Conservation (phyloP, 2,329 filamentous ascomycete genomes). For the Colletotrichum liaoningense region DNA sequence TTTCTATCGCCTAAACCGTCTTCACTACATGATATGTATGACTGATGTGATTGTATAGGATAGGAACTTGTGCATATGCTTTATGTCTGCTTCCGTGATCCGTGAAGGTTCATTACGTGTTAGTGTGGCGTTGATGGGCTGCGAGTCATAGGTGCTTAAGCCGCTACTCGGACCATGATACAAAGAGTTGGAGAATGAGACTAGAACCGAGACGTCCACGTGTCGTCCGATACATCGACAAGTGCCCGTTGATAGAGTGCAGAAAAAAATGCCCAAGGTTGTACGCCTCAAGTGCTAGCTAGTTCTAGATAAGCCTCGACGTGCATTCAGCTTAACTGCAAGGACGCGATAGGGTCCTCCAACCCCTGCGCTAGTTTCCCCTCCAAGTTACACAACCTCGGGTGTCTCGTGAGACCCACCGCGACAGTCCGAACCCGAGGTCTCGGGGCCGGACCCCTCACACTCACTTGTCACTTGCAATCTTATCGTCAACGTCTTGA, state of each 20-base stretch:
- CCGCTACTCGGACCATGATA: neutral
- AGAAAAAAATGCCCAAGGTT: neutral
- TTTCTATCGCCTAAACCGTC: neutral
- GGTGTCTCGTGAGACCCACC: neutral
- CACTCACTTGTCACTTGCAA: neutral
- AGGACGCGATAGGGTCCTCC: neutral
- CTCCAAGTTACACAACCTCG: neutral
- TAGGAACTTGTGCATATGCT: neutral
- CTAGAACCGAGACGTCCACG: neutral
- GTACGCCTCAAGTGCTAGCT: neutral
- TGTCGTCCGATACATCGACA: neutral
- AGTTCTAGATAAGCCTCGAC: neutral
- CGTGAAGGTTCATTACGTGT: neutral
- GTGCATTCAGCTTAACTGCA: neutral
- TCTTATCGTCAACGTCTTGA: neutral
- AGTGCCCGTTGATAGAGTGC: neutral
- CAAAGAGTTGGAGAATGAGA: neutral
- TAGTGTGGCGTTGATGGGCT: fast-evolving
- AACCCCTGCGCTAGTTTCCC: neutral
- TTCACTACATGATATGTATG: neutral
- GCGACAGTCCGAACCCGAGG: neutral
- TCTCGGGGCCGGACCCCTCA: neutral
- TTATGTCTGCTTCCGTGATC: no score
- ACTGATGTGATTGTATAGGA: neutral
- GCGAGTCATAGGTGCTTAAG: neutral